Evolutionary conservation across 495 filamentous ascomycete genomes (phyloP).

Genomic region (Niebla homalea): DNA sequence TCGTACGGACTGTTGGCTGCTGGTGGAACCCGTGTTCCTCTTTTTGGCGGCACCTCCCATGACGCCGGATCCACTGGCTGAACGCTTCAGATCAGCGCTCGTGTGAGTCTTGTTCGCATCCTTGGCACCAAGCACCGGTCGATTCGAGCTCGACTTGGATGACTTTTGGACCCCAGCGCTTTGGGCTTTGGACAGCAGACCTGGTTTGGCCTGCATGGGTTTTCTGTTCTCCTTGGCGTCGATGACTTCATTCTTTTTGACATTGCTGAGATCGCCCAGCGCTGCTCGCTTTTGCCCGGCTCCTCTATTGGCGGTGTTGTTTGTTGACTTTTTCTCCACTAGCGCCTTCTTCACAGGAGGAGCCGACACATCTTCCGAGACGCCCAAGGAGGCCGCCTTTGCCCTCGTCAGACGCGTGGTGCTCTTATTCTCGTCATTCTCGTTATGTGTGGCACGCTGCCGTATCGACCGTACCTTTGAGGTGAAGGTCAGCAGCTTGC

Average conservation of each 20-base stretch:
- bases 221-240: conserved; percentile 62
- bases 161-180: conserved; percentile 71
- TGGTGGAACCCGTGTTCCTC: conserved; percentile 40
- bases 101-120: conserved; percentile 47
- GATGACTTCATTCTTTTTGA: conserved; percentile 55
- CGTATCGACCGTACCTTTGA: conserved; percentile 42
- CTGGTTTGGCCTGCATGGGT: conserved; percentile 39
- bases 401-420: conserved; percentile 80
- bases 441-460: conserved; percentile 61
- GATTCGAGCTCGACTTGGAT: conserved; percentile 48
- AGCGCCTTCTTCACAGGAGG: conserved; percentile 54
- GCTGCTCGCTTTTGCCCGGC: conserved; percentile 53
- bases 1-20: conserved; percentile 24
- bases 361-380: conserved; percentile 35
- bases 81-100: conserved; percentile 47
- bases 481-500: not conserved
- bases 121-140: conserved; percentile 50
- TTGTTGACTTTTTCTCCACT: conserved; percentile 56
- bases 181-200: conserved; percentile 61
- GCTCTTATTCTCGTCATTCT: conserved; percentile 82
- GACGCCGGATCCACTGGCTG: conserved; percentile 59
- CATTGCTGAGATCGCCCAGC: conserved; percentile 91
- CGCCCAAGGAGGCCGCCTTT: conserved; percentile 65
- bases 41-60: conserved; percentile 48
- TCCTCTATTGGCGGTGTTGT: conserved; percentile 34